Evolutionary conservation across 2,329 filamentous ascomycete species (phyloP).

Genomic region (Myriosclerotinia scirpicola): DNA sequence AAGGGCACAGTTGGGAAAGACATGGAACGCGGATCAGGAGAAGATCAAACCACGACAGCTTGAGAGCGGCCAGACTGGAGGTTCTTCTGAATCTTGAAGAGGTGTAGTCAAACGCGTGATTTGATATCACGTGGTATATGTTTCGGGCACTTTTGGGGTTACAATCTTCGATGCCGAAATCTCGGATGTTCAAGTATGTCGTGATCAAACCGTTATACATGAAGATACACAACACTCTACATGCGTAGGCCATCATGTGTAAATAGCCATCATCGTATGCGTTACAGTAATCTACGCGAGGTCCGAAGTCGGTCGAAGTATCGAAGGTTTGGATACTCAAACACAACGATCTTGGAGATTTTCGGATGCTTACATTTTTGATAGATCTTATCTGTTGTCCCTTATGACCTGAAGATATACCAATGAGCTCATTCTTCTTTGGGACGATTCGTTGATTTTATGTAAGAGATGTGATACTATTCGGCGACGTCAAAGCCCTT

Average conservation of each 20-base stretch:
- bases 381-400: constrained; percentile 10
- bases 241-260: constrained; percentile 20
- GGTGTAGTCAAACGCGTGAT: neutral
- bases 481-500: constrained; percentile 1
- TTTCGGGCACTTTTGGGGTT: neutral
- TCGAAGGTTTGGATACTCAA: neutral
- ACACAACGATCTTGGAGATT: neutral
- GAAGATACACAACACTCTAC: neutral
- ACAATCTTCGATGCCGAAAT: neutral
- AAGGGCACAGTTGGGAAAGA: constrained; percentile 27
- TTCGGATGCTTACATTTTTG: constrained; percentile 7
- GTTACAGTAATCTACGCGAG: neutral
- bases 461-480: constrained; percentile 18
- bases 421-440: neutral
- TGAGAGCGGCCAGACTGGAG: neutral
- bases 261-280: constrained; percentile 9
- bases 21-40: constrained; percentile 29
- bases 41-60: constrained; percentile 15
- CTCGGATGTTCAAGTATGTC: neutral
- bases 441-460: constrained; percentile 2
- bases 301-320: constrained; percentile 18
- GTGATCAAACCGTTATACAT: neutral
- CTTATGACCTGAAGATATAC: constrained; percentile 9
- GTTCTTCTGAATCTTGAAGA: neutral
- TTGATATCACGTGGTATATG: neutral